These are phyloP conservation scores for Bimuria novae-zelandiae DNA, from an alignment of 2,329 filamentous ascomycete genomes.

Conservation along the genomic window DNA sequence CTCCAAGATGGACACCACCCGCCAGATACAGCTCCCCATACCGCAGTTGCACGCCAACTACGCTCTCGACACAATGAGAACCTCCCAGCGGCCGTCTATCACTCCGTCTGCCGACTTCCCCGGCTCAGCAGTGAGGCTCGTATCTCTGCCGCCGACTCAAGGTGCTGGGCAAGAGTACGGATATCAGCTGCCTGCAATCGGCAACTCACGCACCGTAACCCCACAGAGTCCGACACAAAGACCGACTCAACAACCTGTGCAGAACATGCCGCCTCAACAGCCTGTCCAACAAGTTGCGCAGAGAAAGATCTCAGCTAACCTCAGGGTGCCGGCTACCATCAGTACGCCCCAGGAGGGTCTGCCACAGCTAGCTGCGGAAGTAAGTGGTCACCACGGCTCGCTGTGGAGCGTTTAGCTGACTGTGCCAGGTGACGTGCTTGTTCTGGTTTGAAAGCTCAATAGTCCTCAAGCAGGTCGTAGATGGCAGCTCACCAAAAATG, in stretches of 20 bases:
- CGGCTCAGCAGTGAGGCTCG: constrained; percentile 37
- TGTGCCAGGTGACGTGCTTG: constrained; percentile 79
- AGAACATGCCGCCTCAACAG: background rate
- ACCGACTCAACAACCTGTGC: constrained; percentile 10
- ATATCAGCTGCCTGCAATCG: constrained; percentile 43
- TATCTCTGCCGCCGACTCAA: constrained; percentile 34
- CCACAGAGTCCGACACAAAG: constrained; percentile 32
- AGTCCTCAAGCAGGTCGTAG: constrained; percentile 76
- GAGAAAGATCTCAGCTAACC: constrained; percentile 42
- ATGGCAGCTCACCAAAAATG: constrained; percentile 52
- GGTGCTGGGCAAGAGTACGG: constrained; percentile 36
- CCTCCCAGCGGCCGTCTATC: constrained; percentile 30
- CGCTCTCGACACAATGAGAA: constrained; percentile 28
- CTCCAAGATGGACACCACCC: constrained; percentile 34
- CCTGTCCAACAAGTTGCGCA: constrained; percentile 24
- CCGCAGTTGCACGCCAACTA: constrained; percentile 22
- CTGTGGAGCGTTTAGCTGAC: constrained; percentile 15
- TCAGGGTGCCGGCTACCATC: constrained; percentile 44
- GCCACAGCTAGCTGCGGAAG: constrained; percentile 48
- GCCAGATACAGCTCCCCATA: constrained; percentile 41
- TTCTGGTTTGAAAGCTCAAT: constrained; percentile 95
- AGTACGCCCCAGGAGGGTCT: constrained; percentile 46
- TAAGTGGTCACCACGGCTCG: constrained; percentile 20
- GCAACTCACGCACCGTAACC: constrained; percentile 38
- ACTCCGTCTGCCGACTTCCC: constrained; percentile 40